Percentiles rank a stretch among this genome's conserved stretches.
Conservation (phyloP, 208 protist genomes). For the Lotmaria passim region DNA sequence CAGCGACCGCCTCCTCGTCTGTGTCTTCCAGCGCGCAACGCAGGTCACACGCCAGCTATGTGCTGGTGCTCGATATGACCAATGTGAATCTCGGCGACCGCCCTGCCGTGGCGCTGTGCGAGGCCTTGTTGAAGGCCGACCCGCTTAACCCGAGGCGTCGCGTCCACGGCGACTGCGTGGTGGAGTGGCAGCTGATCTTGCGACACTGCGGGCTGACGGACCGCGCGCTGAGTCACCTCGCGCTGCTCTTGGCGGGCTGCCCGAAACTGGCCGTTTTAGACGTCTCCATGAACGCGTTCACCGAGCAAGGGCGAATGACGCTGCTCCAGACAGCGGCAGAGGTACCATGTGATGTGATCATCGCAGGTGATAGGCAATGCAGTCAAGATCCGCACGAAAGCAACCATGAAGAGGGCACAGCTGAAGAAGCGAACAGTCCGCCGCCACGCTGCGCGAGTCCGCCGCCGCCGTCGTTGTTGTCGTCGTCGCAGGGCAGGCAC, state of each 20-base stretch:
- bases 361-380: slow-evolving; percentile 13
- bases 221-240: slow-evolving; percentile 46
- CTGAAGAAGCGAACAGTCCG: no score
- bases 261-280: slow-evolving; percentile 45
- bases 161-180: slow-evolving; percentile 8
- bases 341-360: slow-evolving; percentile 35
- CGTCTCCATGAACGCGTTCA: slow-evolving; percentile 42
- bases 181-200: slow-evolving; percentile 47
- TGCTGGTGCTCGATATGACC: slow-evolving; percentile 36
- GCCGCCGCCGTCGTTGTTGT: no score
- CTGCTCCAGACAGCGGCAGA: slow-evolving; percentile 33
- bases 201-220: slow-evolving; percentile 59
- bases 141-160: neutral
- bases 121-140: slow-evolving; percentile 64
- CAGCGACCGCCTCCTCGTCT: neutral
- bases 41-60: neutral
- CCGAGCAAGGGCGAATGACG: slow-evolving; percentile 19
- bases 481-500: neutral
- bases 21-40: neutral
- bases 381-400: no score
- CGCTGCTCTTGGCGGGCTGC: slow-evolving; percentile 51
- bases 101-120: slow-evolving; percentile 56
- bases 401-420: no score
- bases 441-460: no score
- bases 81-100: slow-evolving; percentile 51